phyloP scores from a whole-genome alignment of 306 rosid genomes.

The Lithocarpus polystachyus region DNA sequence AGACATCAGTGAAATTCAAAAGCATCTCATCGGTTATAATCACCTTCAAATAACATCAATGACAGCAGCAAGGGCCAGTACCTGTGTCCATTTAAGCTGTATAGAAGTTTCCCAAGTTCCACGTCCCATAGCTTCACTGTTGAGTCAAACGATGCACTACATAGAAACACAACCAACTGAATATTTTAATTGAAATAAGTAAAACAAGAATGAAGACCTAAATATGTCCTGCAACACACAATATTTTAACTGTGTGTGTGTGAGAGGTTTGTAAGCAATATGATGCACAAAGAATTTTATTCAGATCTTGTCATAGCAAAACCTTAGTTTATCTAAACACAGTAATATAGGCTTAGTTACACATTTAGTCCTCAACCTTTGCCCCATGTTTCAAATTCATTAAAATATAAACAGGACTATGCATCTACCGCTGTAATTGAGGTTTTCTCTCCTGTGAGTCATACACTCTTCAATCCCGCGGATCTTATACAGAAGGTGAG shows the following conservation, averaged over 20 bases:
- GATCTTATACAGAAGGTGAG: no score
- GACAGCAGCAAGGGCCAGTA: slow-evolving; percentile 12
- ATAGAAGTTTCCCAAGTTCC: slow-evolving; percentile 69
- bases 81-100: slow-evolving; percentile 90
- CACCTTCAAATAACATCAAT: background rate
- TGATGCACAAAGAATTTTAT: background rate
- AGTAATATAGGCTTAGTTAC: no score
- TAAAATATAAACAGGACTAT: no score
- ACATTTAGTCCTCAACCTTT: no score
- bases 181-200: background rate
- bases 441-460: no score
- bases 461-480: no score
- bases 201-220: background rate
- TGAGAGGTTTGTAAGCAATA: background rate
- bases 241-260: background rate
- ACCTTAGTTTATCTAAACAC: background rate
- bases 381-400: no score
- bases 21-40: background rate
- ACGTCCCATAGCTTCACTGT: slow-evolving; percentile 91
- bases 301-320: background rate
- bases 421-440: no score
- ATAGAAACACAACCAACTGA: slow-evolving; percentile 9
- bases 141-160: slow-evolving; percentile 92
- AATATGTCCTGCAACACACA: background rate
- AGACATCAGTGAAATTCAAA: background rate